A percentile compares a stretch with the other conserved stretches of the same genome.
Conservation (phyloP, 352 stramenopile species). For the Globisporangium spiculum region DNA sequence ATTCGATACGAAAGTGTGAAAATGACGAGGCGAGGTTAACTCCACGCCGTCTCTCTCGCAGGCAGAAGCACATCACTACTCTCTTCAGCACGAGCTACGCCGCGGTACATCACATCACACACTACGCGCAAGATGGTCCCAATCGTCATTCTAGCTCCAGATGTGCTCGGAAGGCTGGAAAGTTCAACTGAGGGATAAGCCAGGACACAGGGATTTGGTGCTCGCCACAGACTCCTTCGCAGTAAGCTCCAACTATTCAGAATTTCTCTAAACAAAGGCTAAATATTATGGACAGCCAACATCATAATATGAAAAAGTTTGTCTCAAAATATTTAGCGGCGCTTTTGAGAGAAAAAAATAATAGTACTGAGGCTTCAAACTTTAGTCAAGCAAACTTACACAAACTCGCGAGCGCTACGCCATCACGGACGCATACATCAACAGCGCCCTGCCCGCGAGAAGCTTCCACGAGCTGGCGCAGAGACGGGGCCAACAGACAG, state of each 20-base stretch:
- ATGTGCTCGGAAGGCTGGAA: neutral
- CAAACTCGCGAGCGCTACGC: neutral
- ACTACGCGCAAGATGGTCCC: neutral
- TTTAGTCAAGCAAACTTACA: neutral
- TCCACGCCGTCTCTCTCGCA: neutral
- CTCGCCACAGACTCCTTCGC: neutral
- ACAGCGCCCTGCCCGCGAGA: conserved; percentile 4
- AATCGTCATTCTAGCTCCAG: neutral
- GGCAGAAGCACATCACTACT: neutral
- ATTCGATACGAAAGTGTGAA: neutral
- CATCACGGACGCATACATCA: conserved; percentile 15
- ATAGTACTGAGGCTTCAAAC: neutral
- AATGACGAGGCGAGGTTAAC: conserved; percentile 1
- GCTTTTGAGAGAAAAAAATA: neutral
- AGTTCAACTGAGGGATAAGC: neutral
- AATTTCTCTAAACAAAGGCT: neutral
- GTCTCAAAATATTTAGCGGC: neutral
- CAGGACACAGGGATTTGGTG: neutral
- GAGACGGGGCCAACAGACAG: conserved; percentile 7
- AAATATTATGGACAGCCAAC: too few species aligned
- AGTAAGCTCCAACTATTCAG: neutral
- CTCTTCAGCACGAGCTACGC: neutral
- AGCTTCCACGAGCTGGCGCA: neutral
- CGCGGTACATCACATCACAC: neutral
- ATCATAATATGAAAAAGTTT: neutral